Percentiles rank a stretch among this genome's conserved stretches.
phyloP scores from a whole-genome alignment of 1,284 basidiomycete genomes.

The Kalmanozyma brasiliensis region DNA sequence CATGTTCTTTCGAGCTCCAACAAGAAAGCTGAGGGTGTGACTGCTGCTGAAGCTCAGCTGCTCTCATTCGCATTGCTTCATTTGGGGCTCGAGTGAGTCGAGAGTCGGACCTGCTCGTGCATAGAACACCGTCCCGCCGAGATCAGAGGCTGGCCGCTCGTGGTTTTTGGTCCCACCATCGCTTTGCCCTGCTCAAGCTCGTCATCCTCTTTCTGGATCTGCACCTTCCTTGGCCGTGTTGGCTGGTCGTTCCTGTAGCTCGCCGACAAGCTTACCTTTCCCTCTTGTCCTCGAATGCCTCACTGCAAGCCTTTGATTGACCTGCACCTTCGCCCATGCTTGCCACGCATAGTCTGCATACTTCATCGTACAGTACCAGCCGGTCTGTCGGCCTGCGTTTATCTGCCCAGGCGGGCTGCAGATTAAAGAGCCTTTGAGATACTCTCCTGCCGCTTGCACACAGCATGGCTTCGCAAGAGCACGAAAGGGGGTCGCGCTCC shows the following conservation, averaged over 20 bases:
- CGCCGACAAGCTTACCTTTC: too few relatives aligned
- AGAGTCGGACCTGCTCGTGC: conserved; percentile 21
- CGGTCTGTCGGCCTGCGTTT: too few relatives aligned
- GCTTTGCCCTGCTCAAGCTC: background rate
- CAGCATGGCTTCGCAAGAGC: background rate
- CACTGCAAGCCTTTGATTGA: background rate
- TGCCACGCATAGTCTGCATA: background rate
- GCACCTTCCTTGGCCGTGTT: background rate
- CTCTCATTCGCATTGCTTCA: too few relatives aligned
- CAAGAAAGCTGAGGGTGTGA: too few relatives aligned
- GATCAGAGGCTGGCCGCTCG: conserved; percentile 26
- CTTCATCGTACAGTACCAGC: background rate
- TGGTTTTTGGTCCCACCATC: conserved; percentile 13
- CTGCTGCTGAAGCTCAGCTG: too few relatives aligned
- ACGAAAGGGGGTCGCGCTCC: conserved; percentile 1
- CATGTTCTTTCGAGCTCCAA: too few relatives aligned
- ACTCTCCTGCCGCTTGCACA: too few relatives aligned
- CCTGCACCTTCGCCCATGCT: background rate
- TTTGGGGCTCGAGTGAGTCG: conserved; percentile 7
- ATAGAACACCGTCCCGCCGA: conserved; percentile 15
- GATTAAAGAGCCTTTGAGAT: too few relatives aligned
- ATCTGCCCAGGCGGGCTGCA: too few relatives aligned
- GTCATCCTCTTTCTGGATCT: conserved; percentile 8
- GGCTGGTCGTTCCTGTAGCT: too few relatives aligned
- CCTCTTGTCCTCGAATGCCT: background rate